phyloP scores from a whole-genome alignment of 2,329 filamentous ascomycete species.

The Fusarium liriodendri region DNA sequence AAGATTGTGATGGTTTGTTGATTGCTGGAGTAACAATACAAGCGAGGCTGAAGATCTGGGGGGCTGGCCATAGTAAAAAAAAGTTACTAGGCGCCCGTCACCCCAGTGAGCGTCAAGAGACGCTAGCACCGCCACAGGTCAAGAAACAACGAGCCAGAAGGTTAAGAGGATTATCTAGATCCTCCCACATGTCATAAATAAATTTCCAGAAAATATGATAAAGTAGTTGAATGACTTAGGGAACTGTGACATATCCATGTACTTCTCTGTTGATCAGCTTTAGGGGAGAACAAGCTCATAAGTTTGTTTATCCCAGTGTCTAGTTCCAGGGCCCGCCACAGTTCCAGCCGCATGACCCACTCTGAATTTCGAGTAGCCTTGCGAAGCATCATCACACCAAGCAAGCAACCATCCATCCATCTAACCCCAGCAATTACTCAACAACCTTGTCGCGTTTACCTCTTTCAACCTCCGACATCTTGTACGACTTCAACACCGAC shows the following conservation, averaged over 20 bases:
- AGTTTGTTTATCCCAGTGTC: no score
- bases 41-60: constrained; percentile 37
- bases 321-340: neutral
- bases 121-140: neutral
- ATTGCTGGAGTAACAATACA: constrained; percentile 25
- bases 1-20: constrained; percentile 11
- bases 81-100: constrained; percentile 15
- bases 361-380: constrained; percentile 21
- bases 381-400: constrained; percentile 17
- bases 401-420: neutral
- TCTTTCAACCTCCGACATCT: neutral
- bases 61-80: constrained; percentile 14
- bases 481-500: neutral
- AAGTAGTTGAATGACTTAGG: no score
- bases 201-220: no score
- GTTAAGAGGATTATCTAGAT: no score
- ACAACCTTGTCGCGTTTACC: neutral
- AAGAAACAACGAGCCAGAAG: no score
- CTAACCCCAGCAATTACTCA: neutral
- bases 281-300: no score
- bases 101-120: constrained; percentile 16
- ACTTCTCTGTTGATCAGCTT: no score
- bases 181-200: no score
- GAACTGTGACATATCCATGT: no score
- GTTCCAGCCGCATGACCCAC: constrained; percentile 25